Base-by-base conservation (phyloP, 306 rosid genomes). In the Trifolium repens region DNA sequence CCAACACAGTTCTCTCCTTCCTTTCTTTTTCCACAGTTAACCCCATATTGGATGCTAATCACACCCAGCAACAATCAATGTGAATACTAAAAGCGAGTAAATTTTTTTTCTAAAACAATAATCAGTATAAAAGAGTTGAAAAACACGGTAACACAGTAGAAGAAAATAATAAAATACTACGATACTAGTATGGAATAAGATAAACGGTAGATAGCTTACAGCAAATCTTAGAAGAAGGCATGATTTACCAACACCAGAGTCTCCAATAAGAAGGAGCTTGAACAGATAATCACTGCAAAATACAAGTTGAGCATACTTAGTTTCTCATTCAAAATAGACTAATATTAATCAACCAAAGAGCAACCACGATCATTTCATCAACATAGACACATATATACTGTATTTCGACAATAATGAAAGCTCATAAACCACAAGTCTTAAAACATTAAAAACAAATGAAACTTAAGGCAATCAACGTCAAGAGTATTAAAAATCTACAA, bases 141-240 rank as follows among this genome's bases (percentile, higher is more conserved):
- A 63, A 15, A 15, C 57, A 53, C 4, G 17, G 16, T 12, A 54
- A 55, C 40, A 54, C 44, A 49, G 58, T 34, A 52, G 9, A 80
- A 59, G 44, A 64, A 54, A 72, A 14, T 14, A 24, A 14, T 9
- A 64, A 0, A 26, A 35, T 27, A 58, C 8, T 4, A 69, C 43
- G 32, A 37, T 46, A 37, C 40, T 5, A 37, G 40, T 8, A 54
- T 13, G 68, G 50, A 9, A 50, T 13, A 43, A 8, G 55, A 71
- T 11, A 74, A 32, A 63, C 13, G 24, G 57, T 26, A 52, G 52
- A 60, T 52, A 71, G 34, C 98, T 91, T 94, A 94, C 98, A 79
- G 98, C 97, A 77, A 94, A 94, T 90, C 98, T 91, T 89, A 94
- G 88, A 86, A 94, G 98, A 69, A 94, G 86, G 82, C 98, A 94